A percentile compares a stretch with the other conserved stretches of the same genome.
phyloP scores from a whole-genome alignment of 2,329 filamentous ascomycete species.

The Fusarium subglutinans region DNA sequence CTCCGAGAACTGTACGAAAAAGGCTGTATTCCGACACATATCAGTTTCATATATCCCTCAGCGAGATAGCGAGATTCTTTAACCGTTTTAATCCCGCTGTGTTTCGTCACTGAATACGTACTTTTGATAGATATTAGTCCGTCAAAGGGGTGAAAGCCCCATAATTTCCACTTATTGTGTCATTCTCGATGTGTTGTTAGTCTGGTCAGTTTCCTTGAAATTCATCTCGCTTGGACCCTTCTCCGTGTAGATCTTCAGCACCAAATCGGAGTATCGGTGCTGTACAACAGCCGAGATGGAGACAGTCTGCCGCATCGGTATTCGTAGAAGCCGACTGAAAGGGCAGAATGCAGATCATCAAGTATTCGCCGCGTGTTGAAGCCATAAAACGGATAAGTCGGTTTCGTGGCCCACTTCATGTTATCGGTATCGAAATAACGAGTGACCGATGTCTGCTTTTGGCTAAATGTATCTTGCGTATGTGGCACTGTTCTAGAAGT shows the following conservation, averaged over 20 bases:
- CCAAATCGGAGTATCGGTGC: neutral
- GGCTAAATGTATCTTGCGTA: neutral
- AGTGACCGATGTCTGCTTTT: neutral
- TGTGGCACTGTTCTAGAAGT: neutral
- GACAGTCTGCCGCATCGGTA: neutral
- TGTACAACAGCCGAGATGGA: neutral
- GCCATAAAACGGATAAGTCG: neutral
- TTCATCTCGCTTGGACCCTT: neutral
- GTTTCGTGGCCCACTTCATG: neutral
- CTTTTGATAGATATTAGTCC: too few species aligned
- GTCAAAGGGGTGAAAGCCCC: rapidly evolving
- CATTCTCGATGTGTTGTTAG: neutral
- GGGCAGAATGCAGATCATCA: neutral
- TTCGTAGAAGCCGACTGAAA: neutral
- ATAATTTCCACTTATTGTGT: neutral
- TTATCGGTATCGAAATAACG: neutral
- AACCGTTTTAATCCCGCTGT: neutral
- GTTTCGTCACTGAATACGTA: neutral
- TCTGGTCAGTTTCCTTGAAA: neutral
- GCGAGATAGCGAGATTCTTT: rapidly evolving
- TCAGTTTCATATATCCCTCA: neutral
- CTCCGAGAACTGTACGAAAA: neutral
- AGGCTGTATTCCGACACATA: neutral
- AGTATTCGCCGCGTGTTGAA: neutral
- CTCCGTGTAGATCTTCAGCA: neutral